phyloP scores from a whole-genome alignment of 2,329 filamentous ascomycete genomes.

The Tolypocladium ophioglossoides region DNA sequence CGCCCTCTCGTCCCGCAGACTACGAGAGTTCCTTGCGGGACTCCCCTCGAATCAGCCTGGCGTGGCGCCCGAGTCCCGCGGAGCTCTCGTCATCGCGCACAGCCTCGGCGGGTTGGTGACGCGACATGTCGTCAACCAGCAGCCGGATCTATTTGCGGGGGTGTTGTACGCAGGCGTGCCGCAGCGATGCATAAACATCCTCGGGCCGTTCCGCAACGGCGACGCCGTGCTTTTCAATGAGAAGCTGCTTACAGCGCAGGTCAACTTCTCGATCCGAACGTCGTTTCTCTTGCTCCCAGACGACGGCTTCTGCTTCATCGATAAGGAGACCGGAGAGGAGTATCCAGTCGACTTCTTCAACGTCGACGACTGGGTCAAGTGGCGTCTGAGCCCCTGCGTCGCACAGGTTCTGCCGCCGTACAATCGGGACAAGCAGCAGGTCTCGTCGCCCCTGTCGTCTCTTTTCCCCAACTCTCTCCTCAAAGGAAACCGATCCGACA shows the following conservation, averaged over 20 bases:
- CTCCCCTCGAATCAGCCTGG: constrained; percentile 63
- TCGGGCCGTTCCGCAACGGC: constrained; percentile 83
- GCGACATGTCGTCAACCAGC: constrained; percentile 74
- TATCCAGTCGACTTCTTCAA: constrained; percentile 82
- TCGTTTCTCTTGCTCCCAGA: constrained; percentile 79
- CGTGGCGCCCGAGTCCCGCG: constrained; percentile 41
- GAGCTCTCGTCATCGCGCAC: constrained; percentile 76
- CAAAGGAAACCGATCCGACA: constrained; percentile 29
- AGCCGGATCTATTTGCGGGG: constrained; percentile 75
- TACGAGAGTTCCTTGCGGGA: constrained; percentile 63
- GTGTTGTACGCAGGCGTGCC: constrained; percentile 80
- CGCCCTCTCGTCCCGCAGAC: constrained; percentile 56
- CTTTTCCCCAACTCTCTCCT: constrained; percentile 32
- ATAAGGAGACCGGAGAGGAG: constrained; percentile 68
- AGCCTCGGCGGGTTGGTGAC: constrained; percentile 82
- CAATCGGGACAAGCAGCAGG: constrained; percentile 22
- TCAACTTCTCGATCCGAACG: constrained; percentile 85
- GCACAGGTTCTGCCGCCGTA: constrained; percentile 52
- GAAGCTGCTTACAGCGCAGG: constrained; percentile 80
- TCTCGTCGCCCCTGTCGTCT: constrained; percentile 34
- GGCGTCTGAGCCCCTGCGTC: constrained; percentile 69
- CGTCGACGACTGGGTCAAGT: constrained; percentile 66
- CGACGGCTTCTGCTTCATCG: constrained; percentile 77
- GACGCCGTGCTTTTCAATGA: constrained; percentile 86
- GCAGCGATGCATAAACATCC: constrained; percentile 79